phyloP scores from a whole-genome alignment of 2,329 filamentous ascomycete genomes.

The Ustulina deusta region DNA sequence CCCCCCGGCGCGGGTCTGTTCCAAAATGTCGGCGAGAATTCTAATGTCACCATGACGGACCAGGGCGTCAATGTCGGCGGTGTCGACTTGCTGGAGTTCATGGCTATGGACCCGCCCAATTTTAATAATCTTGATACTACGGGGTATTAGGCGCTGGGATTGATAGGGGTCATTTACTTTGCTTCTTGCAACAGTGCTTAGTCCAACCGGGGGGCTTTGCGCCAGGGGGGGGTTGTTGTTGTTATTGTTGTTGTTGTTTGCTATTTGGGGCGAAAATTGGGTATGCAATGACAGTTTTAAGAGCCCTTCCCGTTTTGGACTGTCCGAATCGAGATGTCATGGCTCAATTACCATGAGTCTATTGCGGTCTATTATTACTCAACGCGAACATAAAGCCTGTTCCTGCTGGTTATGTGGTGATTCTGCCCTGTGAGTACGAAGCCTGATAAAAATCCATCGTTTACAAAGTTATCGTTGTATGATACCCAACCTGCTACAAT shows the following conservation, averaged over 20 bases:
- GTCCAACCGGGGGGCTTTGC: not conserved
- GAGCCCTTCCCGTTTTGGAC: not conserved
- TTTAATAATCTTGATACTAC: slow-evolving; percentile 45
- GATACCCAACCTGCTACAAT: not conserved
- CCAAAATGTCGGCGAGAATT: slow-evolving; percentile 70
- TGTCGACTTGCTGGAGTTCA: slow-evolving; percentile 74
- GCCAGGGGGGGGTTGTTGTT: no score
- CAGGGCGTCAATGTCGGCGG: slow-evolving; percentile 76
- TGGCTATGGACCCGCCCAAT: slow-evolving; percentile 66
- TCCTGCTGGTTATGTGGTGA: not conserved
- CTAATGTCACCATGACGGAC: slow-evolving; percentile 73
- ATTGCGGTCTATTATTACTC: not conserved
- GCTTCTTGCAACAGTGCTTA: no score
- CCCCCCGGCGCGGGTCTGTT: slow-evolving; percentile 73
- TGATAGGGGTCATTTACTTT: no score
- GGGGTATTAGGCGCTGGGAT: slow-evolving; percentile 34
- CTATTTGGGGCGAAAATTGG: not conserved
- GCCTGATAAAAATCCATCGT: not conserved
- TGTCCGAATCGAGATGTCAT: not conserved
- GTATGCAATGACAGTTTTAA: not conserved
- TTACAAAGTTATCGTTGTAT: not conserved
- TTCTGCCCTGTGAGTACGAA: not conserved
- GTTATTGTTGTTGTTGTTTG: no score
- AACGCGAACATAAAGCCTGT: not conserved
- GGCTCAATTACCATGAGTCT: not conserved